Percentiles rank a stretch among this genome's conserved stretches.
phyloP scores from a whole-genome alignment of 2,329 filamentous ascomycete species.

The Fusarium nelsonii region DNA sequence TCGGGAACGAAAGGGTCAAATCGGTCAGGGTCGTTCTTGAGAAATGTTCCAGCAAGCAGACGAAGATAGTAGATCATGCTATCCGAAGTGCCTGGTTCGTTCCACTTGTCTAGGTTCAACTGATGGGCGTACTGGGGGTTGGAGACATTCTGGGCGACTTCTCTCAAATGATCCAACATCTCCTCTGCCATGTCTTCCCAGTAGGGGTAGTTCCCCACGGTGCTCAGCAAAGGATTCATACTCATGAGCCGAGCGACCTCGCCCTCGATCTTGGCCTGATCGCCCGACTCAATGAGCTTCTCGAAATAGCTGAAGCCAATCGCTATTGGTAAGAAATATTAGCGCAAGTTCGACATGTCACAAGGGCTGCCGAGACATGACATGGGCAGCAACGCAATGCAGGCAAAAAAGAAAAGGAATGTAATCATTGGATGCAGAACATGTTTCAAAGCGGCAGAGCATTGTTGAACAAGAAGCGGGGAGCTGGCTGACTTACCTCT shows the following conservation, averaged over 20 bases:
- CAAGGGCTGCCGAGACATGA: conserved; percentile 36
- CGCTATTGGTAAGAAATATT: conserved; percentile 64
- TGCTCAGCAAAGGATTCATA: conserved; percentile 77
- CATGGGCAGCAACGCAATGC: conserved; percentile 25
- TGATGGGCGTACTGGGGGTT: conserved; percentile 68
- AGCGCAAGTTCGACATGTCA: conserved; percentile 30
- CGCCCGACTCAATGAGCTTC: conserved; percentile 76
- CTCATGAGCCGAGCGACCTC: conserved; percentile 80
- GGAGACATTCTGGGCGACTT: conserved; percentile 70
- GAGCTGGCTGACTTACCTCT: conserved; percentile 75
- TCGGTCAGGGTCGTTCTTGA: conserved; percentile 77
- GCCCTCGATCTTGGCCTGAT: conserved; percentile 72
- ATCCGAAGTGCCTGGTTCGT: conserved; percentile 74
- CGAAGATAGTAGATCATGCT: conserved; percentile 88
- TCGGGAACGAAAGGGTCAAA: conserved; percentile 80
- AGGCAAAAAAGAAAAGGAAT: conserved; percentile 25
- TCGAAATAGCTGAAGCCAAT: conserved; percentile 96
- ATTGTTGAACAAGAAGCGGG: conserved; percentile 18
- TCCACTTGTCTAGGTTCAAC: conserved; percentile 76
- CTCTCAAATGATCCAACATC: conserved; percentile 75
- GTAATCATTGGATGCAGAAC: conserved; percentile 14
- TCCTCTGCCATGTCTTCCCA: conserved; percentile 87
- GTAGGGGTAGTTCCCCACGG: conserved; percentile 76
- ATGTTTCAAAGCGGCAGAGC: conserved; percentile 12
- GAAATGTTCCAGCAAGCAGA: conserved; percentile 85